phyloP scores from a whole-genome alignment of 176 grass and related monocot species.

The Guadua angustifolia region DNA sequence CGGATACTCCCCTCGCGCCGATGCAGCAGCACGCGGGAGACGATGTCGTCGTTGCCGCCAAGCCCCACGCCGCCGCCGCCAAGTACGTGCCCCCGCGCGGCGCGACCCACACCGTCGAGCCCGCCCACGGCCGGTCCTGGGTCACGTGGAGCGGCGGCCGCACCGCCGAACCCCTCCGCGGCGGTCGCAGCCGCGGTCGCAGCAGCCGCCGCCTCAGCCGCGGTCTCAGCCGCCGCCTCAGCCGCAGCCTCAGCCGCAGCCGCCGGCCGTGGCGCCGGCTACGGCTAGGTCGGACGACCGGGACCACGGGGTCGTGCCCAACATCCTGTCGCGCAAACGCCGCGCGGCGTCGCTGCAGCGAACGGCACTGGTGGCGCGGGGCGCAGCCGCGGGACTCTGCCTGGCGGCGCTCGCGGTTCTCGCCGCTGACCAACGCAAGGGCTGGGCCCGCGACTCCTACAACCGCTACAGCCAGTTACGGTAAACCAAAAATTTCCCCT shows the following conservation, averaged over 20 bases:
- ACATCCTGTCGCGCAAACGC: conserved; percentile 57
- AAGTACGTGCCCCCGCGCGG: conserved; percentile 42
- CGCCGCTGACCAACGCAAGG: conserved; percentile 72
- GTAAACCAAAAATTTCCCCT: conserved; percentile 29
- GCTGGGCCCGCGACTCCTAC: conserved; percentile 85
- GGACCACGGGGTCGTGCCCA: conserved; percentile 27
- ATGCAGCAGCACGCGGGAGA: background rate
- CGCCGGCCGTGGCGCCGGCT: background rate
- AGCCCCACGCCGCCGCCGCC: conserved; percentile 16
- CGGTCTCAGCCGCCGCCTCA: background rate
- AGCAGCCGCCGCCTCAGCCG: background rate
- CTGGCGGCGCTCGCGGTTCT: conserved; percentile 80
- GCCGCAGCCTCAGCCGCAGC: background rate
- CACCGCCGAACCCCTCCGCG: background rate
- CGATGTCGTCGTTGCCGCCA: conserved; percentile 25
- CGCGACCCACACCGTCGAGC: background rate
- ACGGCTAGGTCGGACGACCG: background rate
- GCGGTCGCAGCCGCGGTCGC: conserved; percentile 38
- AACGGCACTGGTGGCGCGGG: conserved; percentile 51
- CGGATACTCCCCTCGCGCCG: background rate
- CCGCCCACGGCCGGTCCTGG: background rate
- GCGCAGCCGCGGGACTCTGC: conserved; percentile 63
- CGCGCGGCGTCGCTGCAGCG: conserved; percentile 42
- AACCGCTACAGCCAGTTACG: conserved; percentile 76
- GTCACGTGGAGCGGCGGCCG: conserved; percentile 54